These are phyloP conservation scores for Saturnispora gosingensis DNA, from an alignment of 805 yeast species.

Conservation along the genomic window DNA sequence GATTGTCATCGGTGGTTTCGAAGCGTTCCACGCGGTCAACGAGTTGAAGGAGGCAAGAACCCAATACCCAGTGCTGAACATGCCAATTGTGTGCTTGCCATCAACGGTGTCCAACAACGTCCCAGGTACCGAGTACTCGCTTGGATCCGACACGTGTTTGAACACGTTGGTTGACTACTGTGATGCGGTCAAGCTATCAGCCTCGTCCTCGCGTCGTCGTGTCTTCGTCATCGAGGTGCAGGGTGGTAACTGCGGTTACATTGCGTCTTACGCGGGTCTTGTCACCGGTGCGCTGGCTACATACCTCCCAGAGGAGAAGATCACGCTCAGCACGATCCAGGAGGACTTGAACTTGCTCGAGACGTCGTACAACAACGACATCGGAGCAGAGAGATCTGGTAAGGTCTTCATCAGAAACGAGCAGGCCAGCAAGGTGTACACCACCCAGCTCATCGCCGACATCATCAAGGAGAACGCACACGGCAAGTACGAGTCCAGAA, in stretches of 20 bases:
- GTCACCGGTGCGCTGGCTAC: conserved; percentile 88
- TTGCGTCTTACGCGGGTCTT: conserved; percentile 78
- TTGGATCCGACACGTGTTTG: conserved; percentile 94
- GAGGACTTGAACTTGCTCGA: conserved; percentile 66
- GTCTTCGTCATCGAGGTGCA: conserved; percentile 96
- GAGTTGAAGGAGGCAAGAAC: conserved; percentile 70
- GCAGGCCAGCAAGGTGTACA: conserved; percentile 71
- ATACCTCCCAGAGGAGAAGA: conserved; percentile 83
- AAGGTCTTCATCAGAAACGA: conserved; percentile 78
- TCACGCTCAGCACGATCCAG: conserved; percentile 56
- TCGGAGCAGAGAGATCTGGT: conserved; percentile 77
- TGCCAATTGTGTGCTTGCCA: conserved; percentile 90
- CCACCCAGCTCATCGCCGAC: conserved; percentile 74
- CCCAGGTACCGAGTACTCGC: conserved; percentile 96
- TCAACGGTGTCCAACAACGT: conserved; percentile 96
- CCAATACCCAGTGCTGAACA: conserved; percentile 82
- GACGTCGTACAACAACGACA: conserved; percentile 60
- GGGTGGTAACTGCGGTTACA: conserved; percentile 94
- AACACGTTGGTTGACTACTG: conserved; percentile 86
- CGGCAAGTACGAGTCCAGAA: conserved; percentile 78
- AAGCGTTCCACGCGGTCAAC: conserved; percentile 82
- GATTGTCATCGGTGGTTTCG: conserved; percentile 91
- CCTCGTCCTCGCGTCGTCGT: conserved; percentile 88
- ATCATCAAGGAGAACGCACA: conserved; percentile 65
- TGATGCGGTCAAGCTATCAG: conserved; percentile 90